Evolutionary conservation across 306 rosid species (phyloP), one percentile per base, ranked within the genome.

Genomic region (Prunus dulcis): DNA sequence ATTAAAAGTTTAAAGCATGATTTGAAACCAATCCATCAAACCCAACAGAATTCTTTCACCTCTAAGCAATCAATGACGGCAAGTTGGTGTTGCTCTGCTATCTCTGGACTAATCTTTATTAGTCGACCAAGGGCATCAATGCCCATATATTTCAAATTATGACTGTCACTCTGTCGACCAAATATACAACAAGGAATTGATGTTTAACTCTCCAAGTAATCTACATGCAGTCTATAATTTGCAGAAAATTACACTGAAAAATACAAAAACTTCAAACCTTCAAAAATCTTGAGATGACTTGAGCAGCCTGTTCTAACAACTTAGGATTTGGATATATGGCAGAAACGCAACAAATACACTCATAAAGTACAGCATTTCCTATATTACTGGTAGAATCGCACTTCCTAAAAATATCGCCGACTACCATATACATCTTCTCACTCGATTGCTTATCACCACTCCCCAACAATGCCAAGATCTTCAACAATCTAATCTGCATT

Each of bases 61-160:
- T 96, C 99, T 74, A 96, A 86, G 91, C 99, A 96, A 77, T 96
- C 99, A 68, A 96, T 96, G 79, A 96, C 98, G 3, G 99, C 99
- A 71, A 96, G 86, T 84, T 96, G 99, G 75, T 96, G 99, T 69
- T 89, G 93, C 80, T 96, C 99, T 3, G 99, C 99, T 64, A 96
- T 81, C 61, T 91, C 89, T 2, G 99, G 97, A 67, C 93, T 92
- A 66, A 89, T 76, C 90, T 88, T 93, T 77, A 96, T 91, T 52
- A 96, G 73, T 77, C 96, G 96, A 81, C 97, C 97, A 69, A 96
- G 98, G 60, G 96, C 92, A 84, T 96, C 99, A 73, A 96, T 96
- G 57, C 99, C 99, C 99, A 96, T 89, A 81, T 96, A 96, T 84
- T 91, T 96, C 69, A 96, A 88, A 82, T 96, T 96, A 81, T 96